Evolutionary conservation across 768 basidiomycete genomes (phyloP), one percentile per base, ranked within the genome.

Genomic region (Suillus occidentalis): DNA sequence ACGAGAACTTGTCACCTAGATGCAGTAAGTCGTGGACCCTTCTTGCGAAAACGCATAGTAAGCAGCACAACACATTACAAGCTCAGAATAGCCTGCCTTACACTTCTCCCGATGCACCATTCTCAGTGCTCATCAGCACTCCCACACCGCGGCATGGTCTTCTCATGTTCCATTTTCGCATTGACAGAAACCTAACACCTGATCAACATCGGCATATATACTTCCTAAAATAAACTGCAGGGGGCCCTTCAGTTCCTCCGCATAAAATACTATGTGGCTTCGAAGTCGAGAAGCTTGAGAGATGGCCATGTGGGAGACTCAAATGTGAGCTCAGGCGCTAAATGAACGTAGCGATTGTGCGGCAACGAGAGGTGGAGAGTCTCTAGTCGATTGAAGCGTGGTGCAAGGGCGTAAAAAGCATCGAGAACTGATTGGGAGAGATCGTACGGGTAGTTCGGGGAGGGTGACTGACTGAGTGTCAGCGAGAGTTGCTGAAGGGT

Each of bases 271-370:
- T 57, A 57, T 16, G 1, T 16, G 6, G 14, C 36, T 39, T 57
- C 1, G 3, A 37, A 13, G 22, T 37, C 36, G 14, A 57, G 36
- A 57, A 37, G n/a, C 22, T 37, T 57, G 22, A 57, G 36, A 37
- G 34, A 36, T 36, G 53, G 53, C 53, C 53, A 55, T 36, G 34
- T 36, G n/a, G 20, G 53, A 55, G 53, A 36, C 20, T 55, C 53
- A 22, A 37, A 37, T 57, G 56, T 57, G n/a, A 39, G 56, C 36
- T 57, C 56, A 37, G 56, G 20, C 36, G n/a, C 36, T n/a, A 57
- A 14, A 37, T 37, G 56, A 39, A 57, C n/a, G 4, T 37, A 39
- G 36, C 36, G 56, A 57, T 57, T 57, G 7, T 57, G 56, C 8
- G 56, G 56, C 6, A 57, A 57, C 1, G 36, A 57, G n/a, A 57